These are phyloP conservation scores for Jamesozyma jinghongensis DNA, from an alignment of 805 yeast species.

Conservation along the genomic window DNA sequence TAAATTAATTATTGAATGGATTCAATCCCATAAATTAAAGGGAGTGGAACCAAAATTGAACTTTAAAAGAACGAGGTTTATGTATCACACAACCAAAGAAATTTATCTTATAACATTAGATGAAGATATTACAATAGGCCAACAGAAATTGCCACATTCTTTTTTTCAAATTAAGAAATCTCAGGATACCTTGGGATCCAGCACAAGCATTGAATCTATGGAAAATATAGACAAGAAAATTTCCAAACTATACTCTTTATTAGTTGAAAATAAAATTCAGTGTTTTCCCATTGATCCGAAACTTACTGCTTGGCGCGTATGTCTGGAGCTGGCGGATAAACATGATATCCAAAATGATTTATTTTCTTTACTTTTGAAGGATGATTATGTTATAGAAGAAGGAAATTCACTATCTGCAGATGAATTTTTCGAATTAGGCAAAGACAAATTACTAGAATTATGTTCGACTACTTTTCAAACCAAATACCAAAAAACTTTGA, in stretches of 20 bases:
- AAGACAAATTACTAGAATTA: constrained; percentile 8
- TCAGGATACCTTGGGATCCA: no score
- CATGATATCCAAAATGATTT: constrained; percentile 12
- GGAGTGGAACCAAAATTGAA: constrained; percentile 9
- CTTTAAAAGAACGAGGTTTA: constrained; percentile 24
- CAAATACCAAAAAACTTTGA: neutral
- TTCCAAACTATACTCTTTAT: constrained; percentile 6
- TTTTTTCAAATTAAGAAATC: constrained; percentile 13
- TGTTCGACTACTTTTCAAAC: neutral
- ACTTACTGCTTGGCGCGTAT: constrained; percentile 20
- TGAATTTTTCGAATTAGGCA: constrained; percentile 21
- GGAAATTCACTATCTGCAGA: constrained; percentile 9
- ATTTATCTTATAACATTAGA: constrained; percentile 20
- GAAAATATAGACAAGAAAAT: neutral
- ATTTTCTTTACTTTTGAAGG: constrained; percentile 10
- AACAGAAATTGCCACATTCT: constrained; percentile 14
- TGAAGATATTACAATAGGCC: constrained; percentile 16
- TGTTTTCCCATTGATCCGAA: constrained; percentile 14
- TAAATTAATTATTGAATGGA: constrained; percentile 24
- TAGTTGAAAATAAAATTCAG: constrained; percentile 17
- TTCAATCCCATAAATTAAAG: constrained; percentile 15
- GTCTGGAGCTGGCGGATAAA: constrained; percentile 7
- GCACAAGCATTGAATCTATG: neutral
- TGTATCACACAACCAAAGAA: constrained; percentile 7
- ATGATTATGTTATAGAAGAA: constrained; percentile 10